Base-by-base conservation (phyloP, 345 rosid genomes). In the Brassica carinata region DNA sequence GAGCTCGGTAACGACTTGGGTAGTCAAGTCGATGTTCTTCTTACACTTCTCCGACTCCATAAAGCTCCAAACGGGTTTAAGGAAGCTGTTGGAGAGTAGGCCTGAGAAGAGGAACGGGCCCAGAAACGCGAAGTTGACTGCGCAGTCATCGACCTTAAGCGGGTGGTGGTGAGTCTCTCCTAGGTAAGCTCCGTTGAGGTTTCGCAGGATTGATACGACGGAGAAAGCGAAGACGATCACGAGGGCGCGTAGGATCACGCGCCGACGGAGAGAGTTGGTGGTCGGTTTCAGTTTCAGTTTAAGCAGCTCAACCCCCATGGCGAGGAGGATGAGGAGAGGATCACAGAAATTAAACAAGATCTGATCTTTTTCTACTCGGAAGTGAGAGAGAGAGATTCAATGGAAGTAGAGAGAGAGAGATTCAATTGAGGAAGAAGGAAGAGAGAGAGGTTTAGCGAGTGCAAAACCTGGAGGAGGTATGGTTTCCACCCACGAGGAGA, bases 401-500 rank as follows among this genome's bases (percentile, higher is more conserved):
- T n/a, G n/a, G n/a, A n/a, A n/a, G n/a, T n/a, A n/a, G n/a, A n/a
- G n/a, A n/a, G n/a, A n/a, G n/a, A n/a, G n/a, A 63, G 45, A 31
- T 67, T 67, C 14, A 43, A 10, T 59, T 53, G n/a, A n/a, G n/a
- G n/a, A n/a, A n/a, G 65, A 51, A n/a, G n/a, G 61, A 0, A 7
- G 40, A 9, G 5, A 72, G 73, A 9, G 27, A 73, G 26, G 51
- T 31, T 72, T 90, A 95, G 84, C 99, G 94, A 86, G 96, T 84
- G 72, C 98, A 93, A 90, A 95, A 95, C 97, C 98, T 90, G 96
- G 90, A 93, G 77, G 97, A 93, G 77, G 98, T 93, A 87, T 93
- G 99, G 85, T 95, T 95, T 69, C 99, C 98, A 91, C 98, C 99
- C 98, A 95, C 96, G 85, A 93, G 98, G 97, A 95, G 77, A 74